phyloP scores from a whole-genome alignment of 2,329 filamentous ascomycete genomes.

The Diaporthe amygdali region DNA sequence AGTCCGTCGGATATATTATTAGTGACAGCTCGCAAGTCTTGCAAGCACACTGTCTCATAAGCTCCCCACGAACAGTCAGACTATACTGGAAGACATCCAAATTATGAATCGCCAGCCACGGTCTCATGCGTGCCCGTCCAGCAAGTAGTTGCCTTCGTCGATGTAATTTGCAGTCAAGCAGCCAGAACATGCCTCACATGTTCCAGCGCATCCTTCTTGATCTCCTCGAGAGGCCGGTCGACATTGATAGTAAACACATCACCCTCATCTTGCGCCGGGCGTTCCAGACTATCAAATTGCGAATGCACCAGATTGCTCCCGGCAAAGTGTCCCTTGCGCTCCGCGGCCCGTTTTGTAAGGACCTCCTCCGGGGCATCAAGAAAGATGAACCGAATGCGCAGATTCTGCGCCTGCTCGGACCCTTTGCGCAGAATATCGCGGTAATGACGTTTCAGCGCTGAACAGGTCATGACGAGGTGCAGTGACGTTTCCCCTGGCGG shows the following conservation, averaged over 20 bases:
- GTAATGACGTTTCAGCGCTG: conserved; percentile 80
- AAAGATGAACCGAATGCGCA: conserved; percentile 74
- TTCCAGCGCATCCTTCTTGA: conserved; percentile 48
- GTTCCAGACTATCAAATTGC: conserved; percentile 72
- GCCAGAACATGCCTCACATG: conserved; percentile 26
- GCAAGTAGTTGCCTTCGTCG: too few species aligned
- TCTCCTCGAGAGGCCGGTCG: conserved; percentile 46
- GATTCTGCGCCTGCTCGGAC: conserved; percentile 57
- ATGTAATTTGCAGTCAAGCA: neutral
- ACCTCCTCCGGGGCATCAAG: conserved; percentile 68
- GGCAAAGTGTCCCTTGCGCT: conserved; percentile 75
- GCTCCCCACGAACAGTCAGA: too few species aligned
- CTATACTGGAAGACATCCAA: too few species aligned
- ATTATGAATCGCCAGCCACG: too few species aligned
- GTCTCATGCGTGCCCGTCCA: too few species aligned
- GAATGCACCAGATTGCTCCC: conserved; percentile 76
- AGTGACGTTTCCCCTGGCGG: conserved; percentile 45
- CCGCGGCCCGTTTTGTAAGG: conserved; percentile 65
- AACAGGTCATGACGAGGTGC: conserved; percentile 77
- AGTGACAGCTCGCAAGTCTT: too few species aligned
- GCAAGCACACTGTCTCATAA: too few species aligned
- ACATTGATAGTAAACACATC: conserved; percentile 62
- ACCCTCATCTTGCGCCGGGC: conserved; percentile 54
- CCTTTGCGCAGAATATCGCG: conserved; percentile 70
- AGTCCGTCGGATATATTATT: too few species aligned